phyloP scores from a whole-genome alignment of 371 early-diverging fungal species.

The Astathelohania contejeani region DNA sequence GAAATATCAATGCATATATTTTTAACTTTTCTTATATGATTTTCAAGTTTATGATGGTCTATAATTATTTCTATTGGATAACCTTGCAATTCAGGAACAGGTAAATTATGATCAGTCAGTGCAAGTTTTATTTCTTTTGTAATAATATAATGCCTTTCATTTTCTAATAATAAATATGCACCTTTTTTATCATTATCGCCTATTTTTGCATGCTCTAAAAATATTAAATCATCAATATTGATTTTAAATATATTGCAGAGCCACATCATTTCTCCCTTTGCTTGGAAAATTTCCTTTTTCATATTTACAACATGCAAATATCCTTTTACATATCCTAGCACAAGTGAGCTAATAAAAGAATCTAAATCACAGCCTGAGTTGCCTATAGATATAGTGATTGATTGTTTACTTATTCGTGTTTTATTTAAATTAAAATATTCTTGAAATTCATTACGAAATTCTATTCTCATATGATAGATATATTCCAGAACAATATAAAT shows the following conservation, averaged over 20 bases:
- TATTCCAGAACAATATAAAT: no score
- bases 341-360: conserved; percentile 47
- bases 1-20: conserved; percentile 36
- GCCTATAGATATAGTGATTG: conserved; percentile 40
- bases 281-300: conserved; percentile 36
- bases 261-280: conserved; percentile 46
- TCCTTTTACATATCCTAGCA: conserved; percentile 37
- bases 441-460: no score
- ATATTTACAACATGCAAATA: conserved; percentile 48
- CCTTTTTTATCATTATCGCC: no score
- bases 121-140: conserved; percentile 28
- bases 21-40: conserved; percentile 10
- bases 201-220: conserved; percentile 34
- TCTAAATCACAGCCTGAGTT: conserved; percentile 50
- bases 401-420: conserved; percentile 9
- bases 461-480: no score
- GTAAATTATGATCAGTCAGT: conserved; percentile 39
- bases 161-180: conserved; percentile 11
- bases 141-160: conserved; percentile 7
- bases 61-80: conserved; percentile 31
- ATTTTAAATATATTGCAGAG: conserved; percentile 35
- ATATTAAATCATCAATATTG: conserved; percentile 42
- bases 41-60: conserved; percentile 32
- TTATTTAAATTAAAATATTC: conserved; percentile 19
- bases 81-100: conserved; percentile 27